Evolutionary conservation across 1,139 yeast genomes (phyloP).

Genomic region (Pichiaceae sp.): DNA sequence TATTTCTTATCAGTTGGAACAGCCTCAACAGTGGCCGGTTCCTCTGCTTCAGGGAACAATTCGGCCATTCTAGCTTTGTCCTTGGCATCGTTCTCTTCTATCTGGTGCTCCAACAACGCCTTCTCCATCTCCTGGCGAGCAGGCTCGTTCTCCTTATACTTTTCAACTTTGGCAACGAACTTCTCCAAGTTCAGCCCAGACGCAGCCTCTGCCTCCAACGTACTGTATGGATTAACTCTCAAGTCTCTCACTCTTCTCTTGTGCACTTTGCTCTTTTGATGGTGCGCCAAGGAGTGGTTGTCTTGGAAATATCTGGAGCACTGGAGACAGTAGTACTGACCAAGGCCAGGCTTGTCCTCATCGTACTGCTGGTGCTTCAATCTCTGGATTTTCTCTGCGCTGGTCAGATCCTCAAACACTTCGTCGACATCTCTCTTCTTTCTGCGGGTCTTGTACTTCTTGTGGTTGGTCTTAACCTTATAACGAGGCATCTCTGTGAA

Average conservation of each 20-base stretch:
- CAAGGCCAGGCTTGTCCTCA: conserved; percentile 87
- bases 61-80: conserved; percentile 20
- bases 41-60: conserved; percentile 14
- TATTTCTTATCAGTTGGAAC: neutral
- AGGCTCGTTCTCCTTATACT: conserved; percentile 23
- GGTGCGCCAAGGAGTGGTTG: conserved; percentile 64
- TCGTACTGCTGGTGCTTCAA: conserved; percentile 79
- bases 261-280: conserved; percentile 69
- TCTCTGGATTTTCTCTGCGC: conserved; percentile 50
- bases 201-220: conserved; percentile 86
- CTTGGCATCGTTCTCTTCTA: conserved; percentile 22
- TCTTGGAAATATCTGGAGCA: conserved; percentile 90
- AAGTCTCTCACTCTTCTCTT: conserved; percentile 77
- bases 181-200: conserved; percentile 67
- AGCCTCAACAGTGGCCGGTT: too few relatives aligned
- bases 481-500: conserved; percentile 67
- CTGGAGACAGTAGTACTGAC: conserved; percentile 88
- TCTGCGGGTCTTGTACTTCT: conserved; percentile 70
- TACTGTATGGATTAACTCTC: conserved; percentile 73
- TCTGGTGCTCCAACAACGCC: conserved; percentile 15
- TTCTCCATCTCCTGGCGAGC: conserved; percentile 21
- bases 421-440: conserved; percentile 81
- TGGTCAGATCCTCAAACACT: conserved; percentile 65
- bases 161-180: conserved; percentile 55
- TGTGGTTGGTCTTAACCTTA: conserved; percentile 37